Evolutionary conservation across 176 grass and related monocot genomes (phyloP).

Genomic region (Eragrostis nindensis): DNA sequence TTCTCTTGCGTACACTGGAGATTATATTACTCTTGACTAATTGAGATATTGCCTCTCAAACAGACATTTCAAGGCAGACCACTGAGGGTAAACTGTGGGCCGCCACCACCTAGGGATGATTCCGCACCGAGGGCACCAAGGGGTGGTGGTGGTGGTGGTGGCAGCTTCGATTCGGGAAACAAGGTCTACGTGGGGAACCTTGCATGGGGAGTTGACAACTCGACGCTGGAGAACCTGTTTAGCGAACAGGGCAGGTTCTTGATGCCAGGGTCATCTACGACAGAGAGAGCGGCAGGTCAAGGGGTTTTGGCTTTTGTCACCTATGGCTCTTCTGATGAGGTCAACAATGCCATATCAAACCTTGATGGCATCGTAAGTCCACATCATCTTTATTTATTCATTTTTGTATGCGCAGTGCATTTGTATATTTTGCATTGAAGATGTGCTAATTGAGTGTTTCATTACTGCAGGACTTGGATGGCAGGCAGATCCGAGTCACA

Average conservation of each 20-base stretch:
- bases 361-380: conserved; percentile 84
- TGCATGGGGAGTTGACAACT: conserved; percentile 90
- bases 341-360: conserved; percentile 77
- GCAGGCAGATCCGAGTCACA: conserved; percentile 82
- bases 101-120: conserved; percentile 68
- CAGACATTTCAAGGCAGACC: conserved; percentile 83
- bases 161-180: conserved; percentile 51
- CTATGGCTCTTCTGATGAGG: conserved; percentile 58
- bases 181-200: conserved; percentile 92
- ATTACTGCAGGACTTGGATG: conserved; percentile 74
- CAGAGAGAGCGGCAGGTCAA: conserved; percentile 86
- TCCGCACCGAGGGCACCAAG: conserved; percentile 56
- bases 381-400: not conserved
- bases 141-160: conserved; percentile 27
- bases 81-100: conserved; percentile 78
- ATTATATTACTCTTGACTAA: conserved; percentile 11
- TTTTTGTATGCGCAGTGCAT: not conserved
- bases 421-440: not conserved
- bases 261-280: conserved; percentile 86
- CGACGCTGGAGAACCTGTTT: conserved; percentile 79
- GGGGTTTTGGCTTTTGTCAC: conserved; percentile 97
- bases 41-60: conserved; percentile 8
- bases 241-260: conserved; percentile 76
- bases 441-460: conserved; percentile 1
- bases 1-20: not conserved